Evolutionary conservation across 2,329 filamentous ascomycete genomes (phyloP), one percentile per base, ranked within the genome.

Genomic region (Cytospora leucostoma): DNA sequence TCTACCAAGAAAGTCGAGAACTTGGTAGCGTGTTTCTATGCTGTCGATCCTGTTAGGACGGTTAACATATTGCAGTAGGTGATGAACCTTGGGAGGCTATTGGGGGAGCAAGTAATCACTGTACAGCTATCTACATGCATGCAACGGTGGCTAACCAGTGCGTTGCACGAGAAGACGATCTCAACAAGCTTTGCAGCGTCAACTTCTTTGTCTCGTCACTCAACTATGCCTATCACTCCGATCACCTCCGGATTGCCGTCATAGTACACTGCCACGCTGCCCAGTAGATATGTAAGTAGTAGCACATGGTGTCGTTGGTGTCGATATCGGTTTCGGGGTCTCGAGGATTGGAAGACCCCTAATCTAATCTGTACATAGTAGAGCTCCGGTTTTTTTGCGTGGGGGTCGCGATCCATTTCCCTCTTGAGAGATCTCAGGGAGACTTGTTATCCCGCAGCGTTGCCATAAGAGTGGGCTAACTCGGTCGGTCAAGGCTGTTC

Each of bases 401-500:
- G 59, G 62, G 56, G 62, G 62, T 60, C 62, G 56, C 35, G 52
- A 63, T 63, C 56, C 62, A 47, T 56, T 56, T 63, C 62, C 56
- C 21, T 44, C 44, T 56, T 49, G 33, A 52, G 57, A 27, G 52
- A 21, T 49, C 27, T 17, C 56, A 50, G 32, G 56, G 40, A n/a
- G 32, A 38, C 40, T 11, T n/a, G 51, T 51, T 52, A 21, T 38
- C 13, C 51, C 58, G 4, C 27, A 55, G 59, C 44, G 62, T 64
- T 61, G 56, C 62, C 21, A 47, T 47, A 40, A 17, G 37, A 57
- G 62, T 64, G 62, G 62, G 40, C 57, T 61, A 17, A 5, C 32
- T 40, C 49, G 44, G 49, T 34, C 58, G 54, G 40, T 51, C 52
- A 37, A 64, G 53, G 57, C 51, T 52, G 50, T 54, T 64, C 62